Conservation (phyloP, 371 early-diverging fungal species). For the Rhizopus stolonifer region DNA sequence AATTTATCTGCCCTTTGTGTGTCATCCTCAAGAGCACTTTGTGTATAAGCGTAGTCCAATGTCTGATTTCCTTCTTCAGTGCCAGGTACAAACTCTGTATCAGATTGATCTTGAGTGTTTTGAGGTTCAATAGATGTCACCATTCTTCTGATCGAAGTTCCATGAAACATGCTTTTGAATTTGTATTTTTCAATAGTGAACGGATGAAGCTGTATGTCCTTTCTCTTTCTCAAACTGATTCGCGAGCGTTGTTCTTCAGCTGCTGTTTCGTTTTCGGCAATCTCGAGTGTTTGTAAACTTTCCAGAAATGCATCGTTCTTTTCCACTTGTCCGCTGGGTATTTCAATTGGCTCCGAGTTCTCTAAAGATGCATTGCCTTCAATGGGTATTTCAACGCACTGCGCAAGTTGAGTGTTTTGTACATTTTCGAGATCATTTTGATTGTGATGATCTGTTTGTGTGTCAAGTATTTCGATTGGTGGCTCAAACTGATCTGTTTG, state of each 20-base stretch:
- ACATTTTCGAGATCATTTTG: too few relatives aligned
- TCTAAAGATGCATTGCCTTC: too few relatives aligned
- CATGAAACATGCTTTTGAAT: not conserved
- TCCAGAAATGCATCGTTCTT: too few relatives aligned
- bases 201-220: conserved; percentile 10
- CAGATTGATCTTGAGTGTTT: not conserved
- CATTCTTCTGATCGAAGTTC: not conserved
- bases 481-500: too few relatives aligned
- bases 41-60: not conserved
- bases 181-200: conserved; percentile 8
- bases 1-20: not conserved
- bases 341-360: too few relatives aligned
- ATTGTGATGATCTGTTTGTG: too few relatives aligned
- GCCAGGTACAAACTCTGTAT: conserved; percentile 1
- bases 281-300: too few relatives aligned
- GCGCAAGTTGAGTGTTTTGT: too few relatives aligned
- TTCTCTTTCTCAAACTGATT: conserved; percentile 10
- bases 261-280: too few relatives aligned
- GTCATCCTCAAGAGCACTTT: not conserved
- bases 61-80: not conserved
- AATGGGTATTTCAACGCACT: too few relatives aligned
- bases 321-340: too few relatives aligned
- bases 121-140: not conserved
- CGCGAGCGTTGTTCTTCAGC: not conserved
- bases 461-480: too few relatives aligned